phyloP scores from a whole-genome alignment of 345 rosid genomes.

The Populus davidiana region DNA sequence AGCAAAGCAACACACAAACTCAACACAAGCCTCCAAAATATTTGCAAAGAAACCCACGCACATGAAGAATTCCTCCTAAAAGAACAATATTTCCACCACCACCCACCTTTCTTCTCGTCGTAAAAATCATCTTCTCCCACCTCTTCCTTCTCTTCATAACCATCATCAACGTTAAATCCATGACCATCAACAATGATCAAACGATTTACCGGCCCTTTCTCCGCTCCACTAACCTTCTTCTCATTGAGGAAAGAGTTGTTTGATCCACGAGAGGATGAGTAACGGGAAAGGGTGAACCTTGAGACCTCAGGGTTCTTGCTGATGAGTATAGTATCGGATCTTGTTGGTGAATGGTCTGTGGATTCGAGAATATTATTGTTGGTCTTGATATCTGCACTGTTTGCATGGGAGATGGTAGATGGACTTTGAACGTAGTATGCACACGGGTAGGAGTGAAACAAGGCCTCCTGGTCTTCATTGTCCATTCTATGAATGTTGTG shows the following conservation, averaged over 20 bases:
- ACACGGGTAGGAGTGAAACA: slow-evolving; percentile 37
- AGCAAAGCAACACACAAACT: slow-evolving; percentile 75
- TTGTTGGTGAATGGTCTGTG: slow-evolving; percentile 37
- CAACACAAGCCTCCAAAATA: slow-evolving; percentile 66
- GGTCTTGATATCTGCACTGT: slow-evolving; percentile 33
- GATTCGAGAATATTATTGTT: slow-evolving; percentile 22
- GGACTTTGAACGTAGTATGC: slow-evolving; percentile 81
- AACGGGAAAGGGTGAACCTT: slow-evolving; percentile 37
- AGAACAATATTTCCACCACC: slow-evolving; percentile 57
- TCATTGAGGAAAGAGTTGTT: slow-evolving; percentile 41
- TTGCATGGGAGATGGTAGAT: slow-evolving; percentile 55
- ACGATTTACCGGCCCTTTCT: slow-evolving; percentile 30
- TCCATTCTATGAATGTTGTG: slow-evolving; percentile 20
- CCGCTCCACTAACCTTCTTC: slow-evolving; percentile 19
- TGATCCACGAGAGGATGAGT: slow-evolving; percentile 55
- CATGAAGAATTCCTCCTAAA: slow-evolving; percentile 45
- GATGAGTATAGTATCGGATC: slow-evolving; percentile 26
- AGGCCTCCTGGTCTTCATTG: slow-evolving; percentile 48
- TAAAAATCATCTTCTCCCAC: slow-evolving; percentile 18
- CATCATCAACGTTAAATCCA: background rate
- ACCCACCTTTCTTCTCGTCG: slow-evolving; percentile 26
- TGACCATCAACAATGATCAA: slow-evolving; percentile 38
- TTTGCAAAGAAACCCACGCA: slow-evolving; percentile 60
- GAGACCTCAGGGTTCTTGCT: slow-evolving; percentile 27
- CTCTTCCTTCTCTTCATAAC: slow-evolving; percentile 5